Evolutionary conservation across 1,284 basidiomycete species (phyloP).

Genomic region (Ustilago xerochloae): DNA sequence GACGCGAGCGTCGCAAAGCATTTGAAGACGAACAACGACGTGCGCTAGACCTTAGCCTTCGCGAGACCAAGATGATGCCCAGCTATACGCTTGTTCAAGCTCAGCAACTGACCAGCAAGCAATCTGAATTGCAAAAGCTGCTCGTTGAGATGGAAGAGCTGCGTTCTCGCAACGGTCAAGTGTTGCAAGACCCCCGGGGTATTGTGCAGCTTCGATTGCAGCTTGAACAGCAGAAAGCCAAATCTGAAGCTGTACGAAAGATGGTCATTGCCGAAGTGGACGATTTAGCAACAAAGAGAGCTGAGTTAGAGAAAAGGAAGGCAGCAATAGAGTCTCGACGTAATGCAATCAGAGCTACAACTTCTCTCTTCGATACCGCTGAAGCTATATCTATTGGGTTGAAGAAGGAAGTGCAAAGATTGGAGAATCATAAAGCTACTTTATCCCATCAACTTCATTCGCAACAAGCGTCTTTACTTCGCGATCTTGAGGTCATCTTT

Average conservation of each 20-base stretch:
- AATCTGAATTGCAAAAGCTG: slow-evolving; percentile 16
- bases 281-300: slow-evolving; percentile 5
- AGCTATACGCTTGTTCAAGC: slow-evolving; percentile 46
- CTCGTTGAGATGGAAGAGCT: slow-evolving; percentile 13
- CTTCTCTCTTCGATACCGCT: slow-evolving; percentile 18
- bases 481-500: slow-evolving; percentile 61
- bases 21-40: slow-evolving; percentile 42
- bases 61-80: slow-evolving; percentile 53
- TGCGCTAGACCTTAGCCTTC: slow-evolving; percentile 38
- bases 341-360: slow-evolving; percentile 11
- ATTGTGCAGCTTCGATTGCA: slow-evolving; percentile 30
- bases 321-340: slow-evolving; percentile 21
- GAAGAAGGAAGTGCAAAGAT: slow-evolving; percentile 5
- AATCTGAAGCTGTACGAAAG: slow-evolving; percentile 5
- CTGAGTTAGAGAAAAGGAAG: slow-evolving; percentile 11
- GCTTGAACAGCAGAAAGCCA: slow-evolving; percentile 25
- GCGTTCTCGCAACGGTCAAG: background rate
- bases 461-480: slow-evolving; percentile 50
- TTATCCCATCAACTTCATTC: slow-evolving; percentile 21
- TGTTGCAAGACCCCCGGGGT: slow-evolving; percentile 17
- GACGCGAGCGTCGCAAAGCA: slow-evolving; percentile 28
- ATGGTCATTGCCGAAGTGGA: slow-evolving; percentile 23
- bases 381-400: slow-evolving; percentile 7
- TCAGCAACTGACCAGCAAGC: slow-evolving; percentile 10
- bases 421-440: slow-evolving; percentile 4